Evolutionary conservation across 257 asterid species (phyloP).

Genomic region (Lycium ferocissimum): DNA sequence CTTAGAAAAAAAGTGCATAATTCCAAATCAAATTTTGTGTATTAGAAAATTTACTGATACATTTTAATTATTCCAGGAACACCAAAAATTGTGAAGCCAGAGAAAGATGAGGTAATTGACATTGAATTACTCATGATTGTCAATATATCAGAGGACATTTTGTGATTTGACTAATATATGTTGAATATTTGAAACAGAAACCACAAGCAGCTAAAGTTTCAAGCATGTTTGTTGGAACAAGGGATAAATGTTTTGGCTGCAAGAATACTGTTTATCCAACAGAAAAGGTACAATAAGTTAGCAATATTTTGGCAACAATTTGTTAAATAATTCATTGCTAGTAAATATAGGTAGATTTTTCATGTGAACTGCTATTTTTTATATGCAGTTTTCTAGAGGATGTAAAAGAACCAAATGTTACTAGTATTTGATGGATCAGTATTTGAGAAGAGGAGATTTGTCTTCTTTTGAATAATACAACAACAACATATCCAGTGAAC

Average conservation of each 20-base stretch:
- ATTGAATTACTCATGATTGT: neutral
- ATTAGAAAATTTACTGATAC: neutral
- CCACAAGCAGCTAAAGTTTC: constrained; percentile 72
- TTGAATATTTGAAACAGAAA: constrained; percentile 50
- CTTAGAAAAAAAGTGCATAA: neutral
- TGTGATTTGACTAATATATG: neutral
- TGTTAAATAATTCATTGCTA: neutral
- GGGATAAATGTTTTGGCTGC: constrained; percentile 80
- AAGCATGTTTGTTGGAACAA: constrained; percentile 85
- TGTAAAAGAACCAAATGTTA: neutral
- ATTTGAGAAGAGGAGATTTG: neutral
- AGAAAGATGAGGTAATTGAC: constrained; percentile 45
- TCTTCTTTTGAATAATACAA: neutral
- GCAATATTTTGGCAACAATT: neutral
- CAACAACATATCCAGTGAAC: no score
- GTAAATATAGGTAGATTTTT: neutral
- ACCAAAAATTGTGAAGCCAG: constrained; percentile 85
- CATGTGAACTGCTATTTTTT: neutral
- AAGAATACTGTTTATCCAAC: constrained; percentile 86
- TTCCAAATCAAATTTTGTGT: neutral
- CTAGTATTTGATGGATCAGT: neutral
- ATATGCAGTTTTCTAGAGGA: neutral
- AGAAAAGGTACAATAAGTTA: constrained; percentile 67
- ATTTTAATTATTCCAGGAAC: constrained; percentile 57
- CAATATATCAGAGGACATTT: neutral